A percentile compares a stretch with the other conserved stretches of the same genome.
Conservation (phyloP, 805 yeast genomes). For the Wickerhamiella alocasiicola region DNA sequence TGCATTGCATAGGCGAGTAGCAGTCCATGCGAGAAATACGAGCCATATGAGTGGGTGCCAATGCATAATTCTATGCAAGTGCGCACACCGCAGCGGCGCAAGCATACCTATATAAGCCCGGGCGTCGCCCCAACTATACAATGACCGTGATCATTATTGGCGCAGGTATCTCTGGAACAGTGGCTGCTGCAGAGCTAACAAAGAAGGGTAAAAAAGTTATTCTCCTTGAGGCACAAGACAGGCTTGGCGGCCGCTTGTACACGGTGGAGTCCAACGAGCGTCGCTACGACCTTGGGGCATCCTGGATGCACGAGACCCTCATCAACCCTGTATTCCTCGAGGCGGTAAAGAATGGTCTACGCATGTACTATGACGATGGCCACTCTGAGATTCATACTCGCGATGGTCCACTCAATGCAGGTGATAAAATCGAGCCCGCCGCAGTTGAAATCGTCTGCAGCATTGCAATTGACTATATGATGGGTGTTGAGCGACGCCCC, state of each 20-base stretch:
- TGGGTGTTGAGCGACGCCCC: constrained; percentile 31
- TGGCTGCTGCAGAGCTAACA: constrained; percentile 48
- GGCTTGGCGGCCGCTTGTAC: constrained; percentile 56
- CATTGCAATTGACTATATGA: constrained; percentile 45
- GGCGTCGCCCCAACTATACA: no score
- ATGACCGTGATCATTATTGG: constrained; percentile 48
- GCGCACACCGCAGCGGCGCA: no score
- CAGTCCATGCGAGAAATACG: no score
- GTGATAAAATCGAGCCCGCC: constrained; percentile 25
- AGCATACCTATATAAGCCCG: no score
- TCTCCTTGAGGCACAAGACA: constrained; percentile 52
- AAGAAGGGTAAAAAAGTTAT: constrained; percentile 35
- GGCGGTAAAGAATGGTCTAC: constrained; percentile 25
- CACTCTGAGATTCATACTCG: constrained; percentile 25
- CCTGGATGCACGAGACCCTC: constrained; percentile 82
- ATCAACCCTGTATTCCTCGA: constrained; percentile 51
- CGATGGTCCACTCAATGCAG: constrained; percentile 25
- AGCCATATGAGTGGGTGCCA: no score
- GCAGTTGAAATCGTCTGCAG: constrained; percentile 46
- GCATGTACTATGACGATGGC: constrained; percentile 38
- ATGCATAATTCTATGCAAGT: no score
- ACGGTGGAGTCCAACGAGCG: constrained; percentile 27
- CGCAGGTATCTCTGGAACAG: constrained; percentile 67
- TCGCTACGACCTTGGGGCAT: constrained; percentile 68
- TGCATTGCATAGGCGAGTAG: no score